Percentiles rank a stretch among this genome's conserved stretches.
Evolutionary conservation across 495 filamentous ascomycete genomes (phyloP).

Genomic region (Neurospora cerealis): DNA sequence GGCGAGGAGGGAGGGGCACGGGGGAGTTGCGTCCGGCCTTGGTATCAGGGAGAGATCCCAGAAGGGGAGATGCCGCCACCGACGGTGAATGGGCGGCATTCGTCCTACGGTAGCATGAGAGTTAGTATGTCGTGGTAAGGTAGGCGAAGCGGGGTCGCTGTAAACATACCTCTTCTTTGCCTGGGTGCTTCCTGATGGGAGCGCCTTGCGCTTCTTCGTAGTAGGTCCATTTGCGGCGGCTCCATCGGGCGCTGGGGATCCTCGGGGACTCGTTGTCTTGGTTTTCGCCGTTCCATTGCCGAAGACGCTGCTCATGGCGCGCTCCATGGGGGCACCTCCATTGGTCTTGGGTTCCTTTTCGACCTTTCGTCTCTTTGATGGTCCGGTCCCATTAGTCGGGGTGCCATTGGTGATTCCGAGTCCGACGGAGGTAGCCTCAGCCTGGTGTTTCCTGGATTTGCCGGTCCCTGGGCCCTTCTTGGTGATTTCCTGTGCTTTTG

Average conservation of each 20-base stretch:
- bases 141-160: neutral
- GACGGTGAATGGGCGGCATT: constrained; percentile 52
- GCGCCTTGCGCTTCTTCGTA: constrained; percentile 57
- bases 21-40: constrained; percentile 31
- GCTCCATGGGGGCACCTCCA: constrained; percentile 53
- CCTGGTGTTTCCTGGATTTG: constrained; percentile 56
- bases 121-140: neutral
- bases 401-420: constrained; percentile 41
- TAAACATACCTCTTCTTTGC: constrained; percentile 60
- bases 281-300: constrained; percentile 38
- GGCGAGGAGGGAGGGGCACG: constrained; percentile 34
- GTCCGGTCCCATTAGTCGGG: constrained; percentile 35
- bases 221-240: neutral
- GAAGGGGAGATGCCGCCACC: constrained; percentile 61
- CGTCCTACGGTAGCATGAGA: constrained; percentile 13
- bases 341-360: constrained; percentile 47
- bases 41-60: constrained; percentile 48
- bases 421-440: constrained; percentile 39
- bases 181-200: constrained; percentile 49
- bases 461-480: constrained; percentile 49
- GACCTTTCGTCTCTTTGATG: constrained; percentile 69
- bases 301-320: constrained; percentile 54
- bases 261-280: constrained; percentile 49
- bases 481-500: constrained; percentile 31
- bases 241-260: constrained; percentile 50